A percentile compares a stretch with the other conserved stretches of the same genome.
Evolutionary conservation across 2,329 filamentous ascomycete genomes (phyloP).

Genomic region (Dryadomyces quercivorus): DNA sequence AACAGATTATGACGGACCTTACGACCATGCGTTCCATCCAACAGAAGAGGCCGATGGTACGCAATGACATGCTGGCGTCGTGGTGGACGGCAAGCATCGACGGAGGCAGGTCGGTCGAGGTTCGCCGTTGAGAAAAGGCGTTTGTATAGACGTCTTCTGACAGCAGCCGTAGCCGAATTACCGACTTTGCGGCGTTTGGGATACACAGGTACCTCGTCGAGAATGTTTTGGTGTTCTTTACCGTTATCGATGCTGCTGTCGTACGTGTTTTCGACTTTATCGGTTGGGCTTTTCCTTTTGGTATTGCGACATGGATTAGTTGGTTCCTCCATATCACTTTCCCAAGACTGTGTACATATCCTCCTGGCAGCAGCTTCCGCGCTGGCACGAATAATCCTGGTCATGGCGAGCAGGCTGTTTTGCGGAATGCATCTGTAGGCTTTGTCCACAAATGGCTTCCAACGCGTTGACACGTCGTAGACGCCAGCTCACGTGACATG

Average conservation of each 20-base stretch:
- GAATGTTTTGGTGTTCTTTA: background rate
- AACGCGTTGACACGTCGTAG: too few species aligned
- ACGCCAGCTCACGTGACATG: too few species aligned
- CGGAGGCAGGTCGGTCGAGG: background rate
- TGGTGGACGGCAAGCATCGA: background rate
- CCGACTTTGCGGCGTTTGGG: background rate
- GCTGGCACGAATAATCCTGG: too few species aligned
- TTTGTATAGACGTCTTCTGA: background rate
- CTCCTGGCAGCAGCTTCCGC: too few species aligned
- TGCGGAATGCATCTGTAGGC: too few species aligned
- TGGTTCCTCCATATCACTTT: background rate
- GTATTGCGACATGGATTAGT: background rate
- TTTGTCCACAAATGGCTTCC: too few species aligned
- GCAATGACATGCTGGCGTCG: slow-evolving; percentile 21
- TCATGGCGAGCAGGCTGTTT: too few species aligned
- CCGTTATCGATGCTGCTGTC: background rate
- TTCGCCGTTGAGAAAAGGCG: background rate
- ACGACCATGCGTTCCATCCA: slow-evolving; percentile 23
- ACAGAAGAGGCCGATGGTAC: slow-evolving; percentile 39
- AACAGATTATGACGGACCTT: slow-evolving; percentile 26
- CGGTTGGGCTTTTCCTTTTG: background rate
- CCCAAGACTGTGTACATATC: too few species aligned
- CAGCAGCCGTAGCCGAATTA: background rate
- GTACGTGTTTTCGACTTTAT: background rate
- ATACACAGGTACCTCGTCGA: background rate